A percentile compares a stretch with the other conserved stretches of the same genome.
These are phyloP conservation scores for Biancaea sappan DNA, from an alignment of 306 rosid genomes.

Conservation along the genomic window DNA sequence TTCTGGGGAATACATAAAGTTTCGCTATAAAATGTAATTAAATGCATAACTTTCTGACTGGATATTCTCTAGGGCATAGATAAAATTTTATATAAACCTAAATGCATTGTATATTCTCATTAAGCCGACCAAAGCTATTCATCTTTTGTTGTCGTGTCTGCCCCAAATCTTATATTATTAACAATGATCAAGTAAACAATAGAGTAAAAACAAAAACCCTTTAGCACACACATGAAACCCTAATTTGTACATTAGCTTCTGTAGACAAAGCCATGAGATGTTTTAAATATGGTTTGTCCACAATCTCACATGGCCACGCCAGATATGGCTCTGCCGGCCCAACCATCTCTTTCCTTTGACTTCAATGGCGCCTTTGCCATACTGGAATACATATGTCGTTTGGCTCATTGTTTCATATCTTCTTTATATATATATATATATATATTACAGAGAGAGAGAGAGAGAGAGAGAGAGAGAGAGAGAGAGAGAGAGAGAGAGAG, in stretches of 20 bases:
- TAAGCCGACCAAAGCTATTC: conserved; percentile 25
- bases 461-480: no score
- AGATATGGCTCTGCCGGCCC: neutral
- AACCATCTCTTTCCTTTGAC: no score
- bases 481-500: no score
- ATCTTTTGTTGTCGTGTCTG: conserved; percentile 27
- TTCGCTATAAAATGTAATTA: no score
- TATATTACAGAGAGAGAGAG: no score
- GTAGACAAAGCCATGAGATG: conserved; percentile 18
- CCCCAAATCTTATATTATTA: neutral
- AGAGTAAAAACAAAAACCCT: conserved; percentile 19
- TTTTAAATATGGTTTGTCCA: conserved; percentile 31
- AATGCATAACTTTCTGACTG: no score
- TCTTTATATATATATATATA: no score
- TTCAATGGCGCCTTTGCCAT: conserved; percentile 1
- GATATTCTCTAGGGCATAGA: no score
- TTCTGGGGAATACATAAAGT: no score
- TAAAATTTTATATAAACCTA: no score
- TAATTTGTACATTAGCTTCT: neutral
- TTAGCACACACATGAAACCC: neutral
- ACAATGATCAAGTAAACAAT: neutral
- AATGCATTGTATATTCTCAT: no score
- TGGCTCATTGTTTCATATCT: neutral
- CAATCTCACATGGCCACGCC: conserved; percentile 9
- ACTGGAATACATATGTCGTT: conserved; percentile 13